Evolutionary conservation across 768 basidiomycete species (phyloP), one percentile per base, ranked within the genome.

Genomic region (Hebeloma cylindrosporum): DNA sequence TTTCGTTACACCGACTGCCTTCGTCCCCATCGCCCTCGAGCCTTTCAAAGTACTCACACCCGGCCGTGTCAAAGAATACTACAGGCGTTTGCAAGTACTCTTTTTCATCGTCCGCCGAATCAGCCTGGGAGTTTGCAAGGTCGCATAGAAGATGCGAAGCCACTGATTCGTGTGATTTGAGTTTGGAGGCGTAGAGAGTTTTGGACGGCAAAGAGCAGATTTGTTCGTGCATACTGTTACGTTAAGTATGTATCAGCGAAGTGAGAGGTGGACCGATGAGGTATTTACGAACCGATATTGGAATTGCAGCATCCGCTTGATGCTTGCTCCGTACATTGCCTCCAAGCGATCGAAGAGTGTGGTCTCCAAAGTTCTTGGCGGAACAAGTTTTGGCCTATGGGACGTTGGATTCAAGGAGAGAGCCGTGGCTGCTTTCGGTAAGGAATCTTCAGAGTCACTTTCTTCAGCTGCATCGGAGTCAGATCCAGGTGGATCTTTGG

Each of bases 281-380:
- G n/a, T 20, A 45, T 37, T 14, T 27, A 59, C 76, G 17, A 29
- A 85, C 87, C 86, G 79, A 62, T 99, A 99, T 65, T 98, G 96
- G 3, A 93, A 73, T 16, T 83, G 79, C 27, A 99, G 77, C 82
- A 97, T 83, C 13, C 85, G 75, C 59, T 96, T 95, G 62, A 96
- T 83, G 3, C 73, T 66, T 0, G 77, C 65, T 0, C 94, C 93
- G 52, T 93, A 94, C 79, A 96, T 88, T 32, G 72, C 75, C 62
- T 97, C 90, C 7, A 99, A 72, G 16, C 96, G 80, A 52, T 94
- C 92, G 53, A 99, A 99, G 22, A 99, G 71, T 0, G 96, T 98
- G 1, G 79, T 84, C 58, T 93, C 90, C 23, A 99, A 67, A 0
- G 90, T 82, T 18, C 75, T 75, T 1, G 91, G 85, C 2, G 83